Base-by-base conservation (phyloP, 257 asterid species). In the Plantago ovata region DNA sequence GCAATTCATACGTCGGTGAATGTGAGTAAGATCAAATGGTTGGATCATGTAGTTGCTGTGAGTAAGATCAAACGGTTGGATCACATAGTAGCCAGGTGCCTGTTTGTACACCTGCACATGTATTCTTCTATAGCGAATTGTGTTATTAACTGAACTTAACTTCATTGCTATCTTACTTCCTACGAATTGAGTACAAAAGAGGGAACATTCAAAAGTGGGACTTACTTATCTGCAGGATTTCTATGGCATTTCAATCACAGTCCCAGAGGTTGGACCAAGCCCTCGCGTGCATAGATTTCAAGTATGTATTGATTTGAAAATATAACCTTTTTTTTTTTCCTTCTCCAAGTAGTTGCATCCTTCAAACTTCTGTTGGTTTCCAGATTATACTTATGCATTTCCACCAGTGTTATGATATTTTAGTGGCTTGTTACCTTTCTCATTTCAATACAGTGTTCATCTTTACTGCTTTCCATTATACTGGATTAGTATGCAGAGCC, bases 241-340 rank as follows among this genome's bases (percentile, higher is more conserved):
- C 44, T 77, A 62, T 71, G 95, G 91, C 64, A 66, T 72, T 68
- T 69, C 87, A 65, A 79, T 80, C 70, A 72, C 77, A 45, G 65
- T 69, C 75, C 72, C 72, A 63, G 88, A 75, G 70, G 83, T 73
- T 67, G 86, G 85, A 66, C 74, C 69, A 71, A 89, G 89, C 62
- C 91, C 87, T 51, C 91, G 80, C 10, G 78, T 63, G 67, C 88
- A 84, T 64, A 79, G 94, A 77, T 78, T 72, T 71, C 85, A 84
- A 66, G 98, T 93, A 82, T 58, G 87, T 69, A 61, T 49, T 57
- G 18, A 43, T 24, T 52, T 39, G 63, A 40, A 51, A 55, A 62
- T 60, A 51, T 44, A 52, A 42, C 50, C 15, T 50, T 21, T 60
- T 60, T 6, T 56, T 38, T 33, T 3, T 72, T 19, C 8, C 15